phyloP scores from a whole-genome alignment of 164 flowering plant species.

The Dillenia suffruticosa region DNA sequence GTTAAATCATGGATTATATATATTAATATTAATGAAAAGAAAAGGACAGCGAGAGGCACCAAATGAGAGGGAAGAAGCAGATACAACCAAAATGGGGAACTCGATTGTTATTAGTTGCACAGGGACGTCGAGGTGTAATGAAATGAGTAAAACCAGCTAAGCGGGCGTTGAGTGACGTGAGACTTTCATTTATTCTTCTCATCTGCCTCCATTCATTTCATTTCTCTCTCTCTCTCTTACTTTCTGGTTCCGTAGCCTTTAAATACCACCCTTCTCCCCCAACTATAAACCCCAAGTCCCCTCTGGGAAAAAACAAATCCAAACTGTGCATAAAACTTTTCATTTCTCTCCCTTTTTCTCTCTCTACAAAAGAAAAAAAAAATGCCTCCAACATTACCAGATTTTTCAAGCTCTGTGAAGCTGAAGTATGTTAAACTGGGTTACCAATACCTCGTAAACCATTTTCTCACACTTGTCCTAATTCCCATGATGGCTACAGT shows the following conservation, averaged over 20 bases:
- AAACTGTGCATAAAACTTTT: too few species aligned
- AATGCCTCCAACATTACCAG: slow-evolving; percentile 42
- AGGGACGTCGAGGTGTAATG: not conserved
- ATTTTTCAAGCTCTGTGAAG: slow-evolving; percentile 48
- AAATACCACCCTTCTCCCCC: too few species aligned
- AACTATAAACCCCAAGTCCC: too few species aligned
- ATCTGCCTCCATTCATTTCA: slow-evolving; percentile 44
- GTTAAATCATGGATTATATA: too few species aligned
- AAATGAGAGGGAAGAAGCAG: too few species aligned
- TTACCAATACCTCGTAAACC: slow-evolving; percentile 57
- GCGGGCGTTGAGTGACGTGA: slow-evolving; percentile 46
- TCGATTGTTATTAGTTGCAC: too few species aligned
- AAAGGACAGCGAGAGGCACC: too few species aligned
- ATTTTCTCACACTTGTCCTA: slow-evolving; percentile 40
- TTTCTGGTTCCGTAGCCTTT: not conserved
- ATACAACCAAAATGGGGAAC: too few species aligned
- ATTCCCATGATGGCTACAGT: slow-evolving; percentile 37
- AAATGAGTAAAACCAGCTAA: slow-evolving; percentile 23
- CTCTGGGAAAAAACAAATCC: too few species aligned
- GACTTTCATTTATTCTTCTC: slow-evolving; percentile 34
- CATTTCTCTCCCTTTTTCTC: not conserved
- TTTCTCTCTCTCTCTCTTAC: not conserved
- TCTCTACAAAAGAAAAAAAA: not conserved
- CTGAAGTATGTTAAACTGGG: slow-evolving; percentile 67
- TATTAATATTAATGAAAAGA: too few species aligned